Evolutionary conservation across 805 yeast species (phyloP).

Genomic region (Candida vartiovaarae): DNA sequence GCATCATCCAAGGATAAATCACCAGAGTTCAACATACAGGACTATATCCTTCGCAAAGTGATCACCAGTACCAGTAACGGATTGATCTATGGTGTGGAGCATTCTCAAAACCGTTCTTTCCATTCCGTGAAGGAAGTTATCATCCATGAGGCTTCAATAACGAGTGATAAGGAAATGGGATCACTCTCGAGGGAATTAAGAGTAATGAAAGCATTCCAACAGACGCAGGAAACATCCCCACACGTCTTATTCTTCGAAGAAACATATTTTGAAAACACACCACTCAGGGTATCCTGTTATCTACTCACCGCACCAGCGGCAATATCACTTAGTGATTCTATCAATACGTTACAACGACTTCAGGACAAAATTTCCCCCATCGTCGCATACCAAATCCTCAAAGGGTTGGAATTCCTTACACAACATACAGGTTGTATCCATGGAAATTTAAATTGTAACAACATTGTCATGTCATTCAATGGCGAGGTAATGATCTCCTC

Average conservation of each 20-base stretch:
- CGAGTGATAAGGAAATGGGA: neutral
- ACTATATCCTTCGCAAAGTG: neutral
- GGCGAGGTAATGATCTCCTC: neutral
- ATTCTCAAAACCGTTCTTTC: neutral
- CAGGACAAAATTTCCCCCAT: neutral
- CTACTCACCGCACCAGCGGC: constrained; percentile 1
- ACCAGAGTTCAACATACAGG: constrained; percentile 1
- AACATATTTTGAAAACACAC: neutral
- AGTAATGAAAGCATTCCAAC: neutral
- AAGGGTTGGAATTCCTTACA: neutral
- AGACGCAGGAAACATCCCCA: neutral
- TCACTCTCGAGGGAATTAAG: neutral
- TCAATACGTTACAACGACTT: neutral
- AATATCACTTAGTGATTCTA: neutral
- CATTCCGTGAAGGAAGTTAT: constrained; percentile 6
- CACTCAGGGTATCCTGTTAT: constrained; percentile 1
- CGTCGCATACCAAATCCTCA: neutral
- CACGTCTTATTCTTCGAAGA: neutral
- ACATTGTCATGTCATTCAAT: neutral
- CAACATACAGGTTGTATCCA: neutral
- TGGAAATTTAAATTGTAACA: constrained; percentile 1
- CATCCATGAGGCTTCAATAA: neutral
- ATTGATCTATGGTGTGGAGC: constrained; percentile 6
- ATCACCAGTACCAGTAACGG: constrained; percentile 2
- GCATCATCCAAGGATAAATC: neutral